These are phyloP conservation scores for Coprinellus micaceus DNA, from an alignment of 768 basidiomycete species.

Conservation along the genomic window DNA sequence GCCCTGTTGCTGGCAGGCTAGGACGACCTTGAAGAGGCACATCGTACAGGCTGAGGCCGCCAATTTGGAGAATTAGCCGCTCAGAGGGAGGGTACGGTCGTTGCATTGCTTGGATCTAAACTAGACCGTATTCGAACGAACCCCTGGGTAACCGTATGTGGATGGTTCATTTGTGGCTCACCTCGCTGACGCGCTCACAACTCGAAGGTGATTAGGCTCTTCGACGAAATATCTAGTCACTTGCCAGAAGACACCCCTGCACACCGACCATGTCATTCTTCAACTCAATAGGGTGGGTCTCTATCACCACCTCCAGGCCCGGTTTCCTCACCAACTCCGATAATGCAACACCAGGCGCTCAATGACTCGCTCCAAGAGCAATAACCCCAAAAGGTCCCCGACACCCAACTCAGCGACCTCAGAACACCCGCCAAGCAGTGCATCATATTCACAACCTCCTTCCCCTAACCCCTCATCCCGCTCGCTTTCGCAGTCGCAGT, in stretches of 20 bases:
- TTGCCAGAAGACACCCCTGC: not conserved
- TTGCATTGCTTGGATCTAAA: too few relatives aligned
- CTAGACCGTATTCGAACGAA: too few relatives aligned
- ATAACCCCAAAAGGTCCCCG: constrained; percentile 66
- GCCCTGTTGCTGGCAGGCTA: too few relatives aligned
- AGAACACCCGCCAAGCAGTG: not conserved
- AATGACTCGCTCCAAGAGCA: constrained; percentile 65
- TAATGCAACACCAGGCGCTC: constrained; percentile 47
- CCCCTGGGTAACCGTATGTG: too few relatives aligned
- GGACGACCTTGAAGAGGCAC: too few relatives aligned
- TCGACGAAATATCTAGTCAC: too few relatives aligned
- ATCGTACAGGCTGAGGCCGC: too few relatives aligned
- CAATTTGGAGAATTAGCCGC: too few relatives aligned
- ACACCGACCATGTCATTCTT: constrained; percentile 67
- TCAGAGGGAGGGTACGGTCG: too few relatives aligned
- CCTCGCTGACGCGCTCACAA: too few relatives aligned
- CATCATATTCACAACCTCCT: constrained; percentile 18
- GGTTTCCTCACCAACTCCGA: constrained; percentile 1
- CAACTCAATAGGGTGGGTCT: constrained; percentile 70
- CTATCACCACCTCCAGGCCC: not conserved
- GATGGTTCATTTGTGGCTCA: too few relatives aligned
- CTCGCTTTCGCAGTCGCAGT: constrained; percentile 14
- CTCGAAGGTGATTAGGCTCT: too few relatives aligned
- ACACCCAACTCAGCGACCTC: constrained; percentile 65
- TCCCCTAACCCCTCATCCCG: constrained; percentile 40